Percentiles rank a stretch among this genome's conserved stretches.
Evolutionary conservation across 2,329 filamentous ascomycete genomes (phyloP).

Genomic region (Trichoderma sp.): DNA sequence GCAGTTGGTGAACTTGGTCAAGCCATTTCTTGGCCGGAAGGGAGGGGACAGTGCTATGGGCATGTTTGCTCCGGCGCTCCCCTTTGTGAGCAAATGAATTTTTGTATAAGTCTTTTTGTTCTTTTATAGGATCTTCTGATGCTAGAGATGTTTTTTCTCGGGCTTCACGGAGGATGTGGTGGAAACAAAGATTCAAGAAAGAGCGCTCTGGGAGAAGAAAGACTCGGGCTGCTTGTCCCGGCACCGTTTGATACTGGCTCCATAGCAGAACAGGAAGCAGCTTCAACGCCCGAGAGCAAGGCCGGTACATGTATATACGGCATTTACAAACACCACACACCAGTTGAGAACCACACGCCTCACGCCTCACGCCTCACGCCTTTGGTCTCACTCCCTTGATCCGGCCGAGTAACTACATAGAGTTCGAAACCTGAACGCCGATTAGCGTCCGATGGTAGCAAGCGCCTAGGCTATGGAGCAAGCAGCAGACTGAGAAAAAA

Average conservation of each 20-base stretch:
- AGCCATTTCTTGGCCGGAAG: slow-evolving; percentile 45
- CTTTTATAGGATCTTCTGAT: background rate
- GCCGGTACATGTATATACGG: slow-evolving; percentile 17
- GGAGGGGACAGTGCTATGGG: slow-evolving; percentile 46
- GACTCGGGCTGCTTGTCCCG: slow-evolving; percentile 7
- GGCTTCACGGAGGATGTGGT: slow-evolving; percentile 10
- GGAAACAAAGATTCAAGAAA: background rate
- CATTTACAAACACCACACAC: background rate
- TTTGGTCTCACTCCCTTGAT: background rate
- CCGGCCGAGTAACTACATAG: slow-evolving; percentile 2
- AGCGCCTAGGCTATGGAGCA: slow-evolving; percentile 15
- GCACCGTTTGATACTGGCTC: slow-evolving; percentile 8
- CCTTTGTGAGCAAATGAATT: background rate
- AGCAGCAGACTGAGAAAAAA: background rate
- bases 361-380: background rate
- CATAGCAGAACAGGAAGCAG: slow-evolving; percentile 18
- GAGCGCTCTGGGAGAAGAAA: slow-evolving; percentile 8
- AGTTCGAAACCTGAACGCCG: slow-evolving; percentile 18
- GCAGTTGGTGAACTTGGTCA: slow-evolving; percentile 90
- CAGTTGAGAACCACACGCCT: background rate
- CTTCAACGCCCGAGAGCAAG: slow-evolving; percentile 13
- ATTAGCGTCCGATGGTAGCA: slow-evolving; percentile 21
- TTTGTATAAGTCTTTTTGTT: background rate
- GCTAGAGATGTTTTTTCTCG: background rate
- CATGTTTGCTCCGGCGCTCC: slow-evolving; percentile 37